phyloP scores from a whole-genome alignment of 345 rosid genomes.

The Linum trigynum region DNA sequence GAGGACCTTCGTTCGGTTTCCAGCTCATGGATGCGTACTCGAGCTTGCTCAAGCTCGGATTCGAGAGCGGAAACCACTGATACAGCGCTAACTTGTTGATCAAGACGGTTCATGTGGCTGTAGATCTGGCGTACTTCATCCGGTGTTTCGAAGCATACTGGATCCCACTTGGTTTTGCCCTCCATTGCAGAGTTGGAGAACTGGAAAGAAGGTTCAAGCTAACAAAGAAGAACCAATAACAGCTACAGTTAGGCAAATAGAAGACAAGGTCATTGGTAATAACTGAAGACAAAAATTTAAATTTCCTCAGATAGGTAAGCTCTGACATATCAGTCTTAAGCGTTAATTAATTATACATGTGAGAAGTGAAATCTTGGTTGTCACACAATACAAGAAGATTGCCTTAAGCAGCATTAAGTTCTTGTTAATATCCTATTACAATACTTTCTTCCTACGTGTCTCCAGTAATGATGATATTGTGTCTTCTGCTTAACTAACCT shows the following conservation, averaged over 20 bases:
- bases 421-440: background rate
- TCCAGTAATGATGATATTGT: no score
- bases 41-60: conserved; percentile 5
- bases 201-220: conserved; percentile 53
- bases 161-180: conserved; percentile 15
- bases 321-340: background rate
- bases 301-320: background rate
- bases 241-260: background rate
- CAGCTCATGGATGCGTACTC: conserved; percentile 9
- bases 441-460: background rate
- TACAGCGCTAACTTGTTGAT: background rate
- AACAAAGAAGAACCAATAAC: background rate
- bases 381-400: background rate
- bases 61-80: conserved; percentile 5
- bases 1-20: conserved; percentile 2
- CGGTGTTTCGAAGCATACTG: background rate
- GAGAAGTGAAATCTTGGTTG: background rate
- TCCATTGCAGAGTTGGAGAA: conserved; percentile 13
- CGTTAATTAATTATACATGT: background rate
- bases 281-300: background rate
- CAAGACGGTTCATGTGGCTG: conserved; percentile 1
- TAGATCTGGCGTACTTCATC: background rate
- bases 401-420: background rate
- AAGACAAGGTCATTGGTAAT: background rate
- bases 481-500: background rate